Base-by-base conservation (phyloP, 805 yeast genomes). In the Candida succiphila region DNA sequence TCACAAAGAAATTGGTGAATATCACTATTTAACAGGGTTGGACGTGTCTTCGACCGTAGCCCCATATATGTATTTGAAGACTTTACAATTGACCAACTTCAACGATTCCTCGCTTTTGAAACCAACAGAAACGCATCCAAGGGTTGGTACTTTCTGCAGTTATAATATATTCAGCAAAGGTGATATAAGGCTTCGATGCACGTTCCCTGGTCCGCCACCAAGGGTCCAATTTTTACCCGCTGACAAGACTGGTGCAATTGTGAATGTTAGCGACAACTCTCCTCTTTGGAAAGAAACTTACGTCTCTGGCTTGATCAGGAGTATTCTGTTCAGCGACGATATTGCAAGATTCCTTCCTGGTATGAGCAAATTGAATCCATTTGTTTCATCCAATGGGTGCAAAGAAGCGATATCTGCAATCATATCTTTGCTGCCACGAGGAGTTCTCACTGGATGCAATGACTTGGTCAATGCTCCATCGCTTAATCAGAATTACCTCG, bases 121-220 rank as follows among this genome's bases (percentile, higher is more conserved):
- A 12, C 49, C 52, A 22, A 46, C 49, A 14, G 48, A 36, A 40
- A 56, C 45, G 39, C 58, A 52, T 33, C 52, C 54, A 4, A 41
- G 41, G 20, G 38, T 69, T 30, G 69, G 69, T 17, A 76, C 85
- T 0, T 75, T 66, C 42, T 79, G 86, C 52, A 56, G 77, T 13
- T 85, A 76, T 60, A 88, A 92, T 54, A 67, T 79, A 15, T 84
- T 92, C 47, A 61, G 75, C 25, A 69, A 68, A 35, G 69, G 79
- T 5, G 98, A 89, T 52, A 59, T 88, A 26, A 65, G 96, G 16
- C 74, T 86, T 44, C 52, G 75, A 47, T 68, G 72, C 15, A 63
- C 65, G 30, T 69, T 75, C 39, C 80, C 82, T 0, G 73, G 72
- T 14, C 35, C 57, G 0, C 53, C 58, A 4, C 40, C 63, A 34